A percentile compares a stretch with the other conserved stretches of the same genome.
These are phyloP conservation scores for Sclerotinia nivalis DNA, from an alignment of 2,329 filamentous ascomycete genomes.

Conservation along the genomic window DNA sequence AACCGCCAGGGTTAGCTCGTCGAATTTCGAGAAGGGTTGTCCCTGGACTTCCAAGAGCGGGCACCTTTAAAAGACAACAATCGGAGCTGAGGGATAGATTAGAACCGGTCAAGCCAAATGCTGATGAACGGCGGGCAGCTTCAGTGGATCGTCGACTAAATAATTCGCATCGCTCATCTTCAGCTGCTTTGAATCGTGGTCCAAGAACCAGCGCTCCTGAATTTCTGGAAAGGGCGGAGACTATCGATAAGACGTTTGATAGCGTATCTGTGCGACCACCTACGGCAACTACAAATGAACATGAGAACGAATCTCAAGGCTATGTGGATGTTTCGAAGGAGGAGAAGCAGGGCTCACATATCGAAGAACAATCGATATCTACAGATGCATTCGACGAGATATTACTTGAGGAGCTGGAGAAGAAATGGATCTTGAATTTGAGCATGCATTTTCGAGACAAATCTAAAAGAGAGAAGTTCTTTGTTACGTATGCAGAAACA, in stretches of 20 bases:
- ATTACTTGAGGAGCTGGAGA: conserved; percentile 80
- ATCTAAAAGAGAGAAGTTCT: conserved; percentile 94
- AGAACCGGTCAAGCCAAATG: conserved; percentile 62
- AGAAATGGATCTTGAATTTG: conserved; percentile 91
- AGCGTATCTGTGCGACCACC: conserved; percentile 25
- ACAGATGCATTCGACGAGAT: conserved; percentile 55
- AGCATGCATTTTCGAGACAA: conserved; percentile 98
- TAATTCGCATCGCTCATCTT: conserved; percentile 32
- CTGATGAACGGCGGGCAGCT: conserved; percentile 68
- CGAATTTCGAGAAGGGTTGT: conserved; percentile 60
- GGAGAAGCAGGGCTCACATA: conserved; percentile 31
- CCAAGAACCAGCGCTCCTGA: conserved; percentile 40
- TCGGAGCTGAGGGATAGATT: conserved; percentile 77
- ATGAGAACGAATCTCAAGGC: conserved; percentile 32
- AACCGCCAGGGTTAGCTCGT: conserved; percentile 36
- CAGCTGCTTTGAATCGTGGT: conserved; percentile 28
- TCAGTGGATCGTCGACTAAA: conserved; percentile 58
- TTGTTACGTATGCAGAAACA: conserved; percentile 86
- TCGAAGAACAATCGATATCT: conserved; percentile 38
- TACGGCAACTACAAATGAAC: conserved; percentile 27
- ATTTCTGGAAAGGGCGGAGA: conserved; percentile 33
- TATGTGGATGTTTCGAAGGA: conserved; percentile 38
- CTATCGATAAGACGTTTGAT: conserved; percentile 31
- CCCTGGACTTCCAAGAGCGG: conserved; percentile 71
- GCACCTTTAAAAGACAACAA: conserved; percentile 80